Evolutionary conservation across 2,329 filamentous ascomycete species (phyloP).

Genomic region (Penicillium hesseltinei): DNA sequence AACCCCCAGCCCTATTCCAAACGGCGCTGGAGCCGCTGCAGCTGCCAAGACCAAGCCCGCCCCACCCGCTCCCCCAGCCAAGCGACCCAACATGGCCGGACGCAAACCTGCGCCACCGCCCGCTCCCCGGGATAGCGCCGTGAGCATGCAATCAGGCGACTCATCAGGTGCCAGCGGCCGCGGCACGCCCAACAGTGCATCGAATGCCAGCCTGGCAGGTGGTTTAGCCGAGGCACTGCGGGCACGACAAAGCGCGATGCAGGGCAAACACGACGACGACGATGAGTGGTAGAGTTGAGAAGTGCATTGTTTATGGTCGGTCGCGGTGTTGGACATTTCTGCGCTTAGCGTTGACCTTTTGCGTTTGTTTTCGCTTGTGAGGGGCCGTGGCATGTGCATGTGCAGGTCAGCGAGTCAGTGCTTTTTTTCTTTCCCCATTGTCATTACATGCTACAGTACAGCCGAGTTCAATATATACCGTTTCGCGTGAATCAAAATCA

Average conservation of each 20-base stretch:
- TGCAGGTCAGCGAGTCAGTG: slow-evolving; percentile 4
- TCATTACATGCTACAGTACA: not conserved
- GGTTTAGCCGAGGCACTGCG: slow-evolving; percentile 76
- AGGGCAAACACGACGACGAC: slow-evolving; percentile 65
- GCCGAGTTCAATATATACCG: slow-evolving; percentile 9
- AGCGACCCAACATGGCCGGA: slow-evolving; percentile 67
- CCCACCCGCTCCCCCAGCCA: slow-evolving; percentile 74
- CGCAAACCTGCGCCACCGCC: slow-evolving; percentile 68
- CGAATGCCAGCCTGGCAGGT: slow-evolving; percentile 64
- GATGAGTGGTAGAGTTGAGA: slow-evolving; percentile 61
- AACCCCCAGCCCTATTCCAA: slow-evolving; percentile 64
- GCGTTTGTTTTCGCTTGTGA: slow-evolving; percentile 4
- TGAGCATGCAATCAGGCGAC: slow-evolving; percentile 50
- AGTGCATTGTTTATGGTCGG: slow-evolving; percentile 11
- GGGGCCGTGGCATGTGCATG: slow-evolving; percentile 5
- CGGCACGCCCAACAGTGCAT: slow-evolving; percentile 61
- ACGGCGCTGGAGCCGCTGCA: slow-evolving; percentile 42
- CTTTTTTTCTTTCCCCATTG: not conserved
- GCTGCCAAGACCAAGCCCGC: slow-evolving; percentile 62
- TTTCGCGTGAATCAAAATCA: not conserved
- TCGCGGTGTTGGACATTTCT: slow-evolving; percentile 20
- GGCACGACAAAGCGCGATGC: slow-evolving; percentile 74
- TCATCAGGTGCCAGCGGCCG: slow-evolving; percentile 64
- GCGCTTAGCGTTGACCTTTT: slow-evolving; percentile 25
- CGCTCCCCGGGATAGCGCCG: slow-evolving; percentile 65